Evolutionary conservation across 768 basidiomycete genomes (phyloP).

Genomic region (Pleurotus tuber-regium): DNA sequence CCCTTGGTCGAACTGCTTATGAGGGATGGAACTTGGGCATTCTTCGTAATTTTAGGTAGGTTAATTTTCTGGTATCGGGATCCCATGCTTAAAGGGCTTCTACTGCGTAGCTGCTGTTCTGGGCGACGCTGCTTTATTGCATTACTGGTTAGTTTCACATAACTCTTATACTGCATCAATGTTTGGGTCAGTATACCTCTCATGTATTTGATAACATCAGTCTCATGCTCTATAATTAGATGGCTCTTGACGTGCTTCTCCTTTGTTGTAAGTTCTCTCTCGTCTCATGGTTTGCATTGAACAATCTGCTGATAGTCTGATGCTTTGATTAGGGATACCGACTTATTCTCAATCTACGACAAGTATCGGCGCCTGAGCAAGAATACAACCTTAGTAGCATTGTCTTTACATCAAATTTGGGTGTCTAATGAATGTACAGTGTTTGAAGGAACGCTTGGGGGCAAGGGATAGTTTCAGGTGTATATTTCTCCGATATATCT

Average conservation of each 20-base stretch:
- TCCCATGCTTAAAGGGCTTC: background rate
- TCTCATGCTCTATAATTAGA: conserved; percentile 16
- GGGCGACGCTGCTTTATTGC: conserved; percentile 23
- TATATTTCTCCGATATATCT: no score
- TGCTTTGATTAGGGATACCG: conserved; percentile 41
- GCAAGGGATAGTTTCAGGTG: no score
- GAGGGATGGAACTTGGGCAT: conserved; percentile 35
- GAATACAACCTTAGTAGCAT: no score
- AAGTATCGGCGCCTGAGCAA: no score
- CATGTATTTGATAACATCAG: background rate
- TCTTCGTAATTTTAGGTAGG: conserved; percentile 32
- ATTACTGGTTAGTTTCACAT: conserved; percentile 23
- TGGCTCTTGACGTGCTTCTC: conserved; percentile 34
- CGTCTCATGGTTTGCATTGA: background rate
- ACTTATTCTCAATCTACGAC: conserved; percentile 30
- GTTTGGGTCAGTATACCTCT: conserved; percentile 25
- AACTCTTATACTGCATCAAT: conserved; percentile 26
- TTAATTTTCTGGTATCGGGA: no score
- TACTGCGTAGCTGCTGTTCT: conserved; percentile 13
- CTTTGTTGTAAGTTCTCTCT: conserved; percentile 24
- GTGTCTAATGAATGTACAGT: no score
- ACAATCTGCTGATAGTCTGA: no score
- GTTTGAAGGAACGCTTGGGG: no score
- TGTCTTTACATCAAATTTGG: no score
- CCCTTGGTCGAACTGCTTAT: conserved; percentile 34